Conservation (phyloP, 1,284 basidiomycete genomes). For the Earliella scabrosa region DNA sequence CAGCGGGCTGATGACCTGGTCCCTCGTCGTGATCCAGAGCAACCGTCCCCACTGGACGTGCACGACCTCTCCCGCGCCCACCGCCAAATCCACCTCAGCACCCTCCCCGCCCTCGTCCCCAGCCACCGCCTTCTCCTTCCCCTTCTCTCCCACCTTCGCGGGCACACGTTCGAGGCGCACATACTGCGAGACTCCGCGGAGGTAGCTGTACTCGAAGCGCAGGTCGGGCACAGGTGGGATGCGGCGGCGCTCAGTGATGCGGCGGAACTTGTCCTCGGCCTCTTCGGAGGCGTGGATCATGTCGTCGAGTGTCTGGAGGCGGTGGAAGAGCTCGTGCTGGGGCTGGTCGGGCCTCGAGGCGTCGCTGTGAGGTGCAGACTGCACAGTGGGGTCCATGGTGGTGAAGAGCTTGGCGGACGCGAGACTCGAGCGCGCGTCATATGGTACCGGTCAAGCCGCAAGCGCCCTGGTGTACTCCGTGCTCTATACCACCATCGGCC, state of each 20-base stretch:
- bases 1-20: constrained; percentile 71
- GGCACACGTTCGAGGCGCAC: constrained; percentile 44
- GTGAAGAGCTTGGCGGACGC: too few relatives aligned
- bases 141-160: constrained; percentile 34
- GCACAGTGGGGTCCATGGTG: too few relatives aligned
- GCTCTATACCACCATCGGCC: neutral
- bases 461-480: too few relatives aligned
- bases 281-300: constrained; percentile 19
- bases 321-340: constrained; percentile 16
- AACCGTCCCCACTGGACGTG: constrained; percentile 63
- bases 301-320: constrained; percentile 21
- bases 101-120: constrained; percentile 20
- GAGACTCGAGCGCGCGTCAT: too few relatives aligned
- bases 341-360: too few relatives aligned
- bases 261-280: constrained; percentile 11
- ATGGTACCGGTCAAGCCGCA: too few relatives aligned
- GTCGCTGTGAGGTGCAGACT: too few relatives aligned
- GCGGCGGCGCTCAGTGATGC: constrained; percentile 19
- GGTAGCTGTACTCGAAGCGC: constrained; percentile 72
- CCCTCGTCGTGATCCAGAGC: constrained; percentile 64
- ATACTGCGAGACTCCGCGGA: constrained; percentile 61
- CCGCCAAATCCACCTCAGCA: constrained; percentile 16
- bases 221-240: constrained; percentile 54
- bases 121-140: constrained; percentile 29
- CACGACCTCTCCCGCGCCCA: constrained; percentile 39